Evolutionary conservation across 2,329 filamentous ascomycete species (phyloP), one percentile per base, ranked within the genome.

Genomic region (Penicillium sp.): DNA sequence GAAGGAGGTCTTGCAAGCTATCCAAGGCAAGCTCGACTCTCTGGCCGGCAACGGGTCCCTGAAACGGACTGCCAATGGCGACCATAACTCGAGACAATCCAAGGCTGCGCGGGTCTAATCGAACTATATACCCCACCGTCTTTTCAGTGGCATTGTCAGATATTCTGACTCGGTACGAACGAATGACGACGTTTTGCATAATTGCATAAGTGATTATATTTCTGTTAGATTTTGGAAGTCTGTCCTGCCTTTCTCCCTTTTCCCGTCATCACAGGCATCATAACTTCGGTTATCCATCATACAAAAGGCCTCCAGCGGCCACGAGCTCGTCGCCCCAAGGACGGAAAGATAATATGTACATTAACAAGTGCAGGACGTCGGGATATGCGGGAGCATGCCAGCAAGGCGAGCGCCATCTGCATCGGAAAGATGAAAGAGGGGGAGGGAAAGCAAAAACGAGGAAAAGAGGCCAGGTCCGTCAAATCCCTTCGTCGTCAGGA

Each of bases 1-100:
- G 69, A 89, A 89, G 66, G 76, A 78, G 57, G 73, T 91, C 5
- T 64, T 90, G 23, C 69, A 75, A 47, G 76, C 82, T 60, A 75
- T 82, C 1, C 74, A 79, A 50, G 57, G 53, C 42, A 68, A 66
- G 55, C 64, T 75, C 29, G 57, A 64, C 44, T 50, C 59, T 6
- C 55, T 62, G 44, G 52, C 64, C 28, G 49, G 50, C 13, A 49
- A 47, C 6, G 56, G 52, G 13, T 60, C 63, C 10, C 44, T 62
- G 25, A 72, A 73, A 51, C 62, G 69, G 37, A 52, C 58, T 40
- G 61, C 62, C 31, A 58, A 62, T 32, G 56, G 54, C 35, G 37
- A 37, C 37, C 55, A 57, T 43, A 58, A 62, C 15, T 58, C 55
- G 25, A 65, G 66, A 55, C 64, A 57, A 50, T 51, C 49, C 7